phyloP scores from a whole-genome alignment of 2,329 filamentous ascomycete species.

The Diplodia mutila region DNA sequence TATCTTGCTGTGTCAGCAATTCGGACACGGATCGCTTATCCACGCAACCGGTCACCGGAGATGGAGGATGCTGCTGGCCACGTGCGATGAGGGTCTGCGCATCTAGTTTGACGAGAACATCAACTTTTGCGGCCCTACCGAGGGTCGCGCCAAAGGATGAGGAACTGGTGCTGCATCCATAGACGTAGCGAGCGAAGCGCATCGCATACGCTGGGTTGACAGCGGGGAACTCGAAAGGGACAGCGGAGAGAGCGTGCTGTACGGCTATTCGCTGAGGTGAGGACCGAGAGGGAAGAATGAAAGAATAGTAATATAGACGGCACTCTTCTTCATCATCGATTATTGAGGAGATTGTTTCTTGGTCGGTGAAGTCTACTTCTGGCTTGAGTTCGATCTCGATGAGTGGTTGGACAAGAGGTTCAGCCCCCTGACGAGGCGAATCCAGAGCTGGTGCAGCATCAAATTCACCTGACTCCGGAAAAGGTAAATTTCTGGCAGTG shows the following conservation, averaged over 20 bases:
- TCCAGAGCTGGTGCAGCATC: conserved; percentile 36
- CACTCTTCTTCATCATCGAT: conserved; percentile 65
- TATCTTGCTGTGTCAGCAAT: conserved; percentile 50
- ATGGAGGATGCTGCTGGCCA: conserved; percentile 53
- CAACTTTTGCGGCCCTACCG: conserved; percentile 68
- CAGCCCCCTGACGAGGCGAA: conserved; percentile 31
- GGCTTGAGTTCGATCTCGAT: background rate
- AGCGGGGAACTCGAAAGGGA: conserved; percentile 71
- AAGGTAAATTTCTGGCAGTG: background rate
- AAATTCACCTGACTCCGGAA: background rate
- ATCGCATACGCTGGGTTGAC: conserved; percentile 61
- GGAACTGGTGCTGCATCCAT: conserved; percentile 66
- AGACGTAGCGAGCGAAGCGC: conserved; percentile 63
- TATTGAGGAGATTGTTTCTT: background rate
- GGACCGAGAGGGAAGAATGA: conserved; percentile 49
- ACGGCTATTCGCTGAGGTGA: conserved; percentile 66
- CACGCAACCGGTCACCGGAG: conserved; percentile 63
- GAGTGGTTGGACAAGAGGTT: conserved; percentile 6
- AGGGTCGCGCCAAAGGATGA: conserved; percentile 63
- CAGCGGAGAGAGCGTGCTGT: conserved; percentile 66
- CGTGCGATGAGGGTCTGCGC: conserved; percentile 56
- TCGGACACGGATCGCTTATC: conserved; percentile 60
- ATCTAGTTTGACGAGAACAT: conserved; percentile 67
- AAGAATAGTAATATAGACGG: conserved; percentile 70
- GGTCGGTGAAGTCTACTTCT: background rate